These are phyloP conservation scores for Aspergillus unguis DNA, from an alignment of 2,329 filamentous ascomycete genomes.

Conservation along the genomic window DNA sequence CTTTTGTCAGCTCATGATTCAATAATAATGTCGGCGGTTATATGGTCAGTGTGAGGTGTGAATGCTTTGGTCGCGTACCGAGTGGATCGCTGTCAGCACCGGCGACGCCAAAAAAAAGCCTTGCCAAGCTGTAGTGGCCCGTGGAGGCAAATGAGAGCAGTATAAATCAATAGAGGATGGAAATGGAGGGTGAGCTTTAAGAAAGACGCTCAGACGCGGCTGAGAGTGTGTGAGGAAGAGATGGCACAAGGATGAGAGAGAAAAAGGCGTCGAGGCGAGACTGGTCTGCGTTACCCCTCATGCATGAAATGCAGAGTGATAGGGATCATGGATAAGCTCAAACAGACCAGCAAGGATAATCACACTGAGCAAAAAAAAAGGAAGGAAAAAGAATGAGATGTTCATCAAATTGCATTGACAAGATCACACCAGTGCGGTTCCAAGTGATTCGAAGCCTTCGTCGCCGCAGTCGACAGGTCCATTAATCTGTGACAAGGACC, in stretches of 20 bases:
- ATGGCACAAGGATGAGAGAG: not conserved
- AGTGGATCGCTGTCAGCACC: constrained; percentile 4
- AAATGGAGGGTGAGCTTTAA: not conserved
- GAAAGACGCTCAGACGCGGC: not conserved
- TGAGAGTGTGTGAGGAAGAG: not conserved
- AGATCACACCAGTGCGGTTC: constrained; percentile 4
- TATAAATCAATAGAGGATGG: not conserved
- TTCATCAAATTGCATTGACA: too few species aligned
- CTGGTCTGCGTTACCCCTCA: not conserved
- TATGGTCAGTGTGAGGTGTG: not conserved
- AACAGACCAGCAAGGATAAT: constrained; percentile 5
- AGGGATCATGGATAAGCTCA: constrained; percentile 5
- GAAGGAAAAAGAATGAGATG: not conserved
- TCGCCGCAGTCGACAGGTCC: constrained; percentile 2
- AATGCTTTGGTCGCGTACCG: not conserved
- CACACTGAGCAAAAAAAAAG: not conserved
- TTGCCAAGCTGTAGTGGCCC: not conserved
- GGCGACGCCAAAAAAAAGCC: constrained; percentile 2
- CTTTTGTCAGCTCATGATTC: not conserved
- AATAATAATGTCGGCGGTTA: not conserved
- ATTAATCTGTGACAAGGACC: not conserved
- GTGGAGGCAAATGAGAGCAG: not conserved
- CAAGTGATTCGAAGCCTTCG: not conserved
- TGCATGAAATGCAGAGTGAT: constrained; percentile 4
- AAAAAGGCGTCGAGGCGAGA: not conserved